Evolutionary conservation across 192 early-diverging fungal genomes (phyloP), one percentile per base, ranked within the genome.

Genomic region (Phlyctochytrium bullatum): DNA sequence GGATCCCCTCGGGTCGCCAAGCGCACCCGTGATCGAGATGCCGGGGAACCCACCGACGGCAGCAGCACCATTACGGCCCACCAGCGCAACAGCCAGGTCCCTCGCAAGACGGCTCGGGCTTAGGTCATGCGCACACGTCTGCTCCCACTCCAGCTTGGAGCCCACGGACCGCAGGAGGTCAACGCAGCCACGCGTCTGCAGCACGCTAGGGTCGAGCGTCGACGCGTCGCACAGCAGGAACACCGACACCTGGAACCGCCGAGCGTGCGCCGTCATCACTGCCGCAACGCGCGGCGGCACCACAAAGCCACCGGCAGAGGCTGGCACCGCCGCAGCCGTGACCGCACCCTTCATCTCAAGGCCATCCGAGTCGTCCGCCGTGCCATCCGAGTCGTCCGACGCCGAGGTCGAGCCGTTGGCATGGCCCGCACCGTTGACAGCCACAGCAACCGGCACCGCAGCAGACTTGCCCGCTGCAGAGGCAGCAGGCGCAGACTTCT

Each of bases 191-290:
- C 54, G 4, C 3, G 33, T 20, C 51, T 66, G 64, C 29, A 74
- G 33, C 24, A 67, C 62, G 56, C 63, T 61, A 25, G 61, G 64
- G 27, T 82, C 76, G 70, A 76, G 74, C 2, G 68, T 65, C 28
- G 71, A 68, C 2, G 80, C 76, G 61, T 84, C 80, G 66, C 77
- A 78, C 16, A 84, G 76, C 66, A 81, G 40, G 35, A 84, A 80
- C 66, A 78, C 40, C 10, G 78, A 61, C 2, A 66, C 65, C 54
- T 84, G 82, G 73, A 78, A 80, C 27, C 82, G 70, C 35, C 67
- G 65, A 2, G 72, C 64, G 32, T 82, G 72, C 4, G 68, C 54
- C 32, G 52, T 61, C 25, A 80, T 62, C 0, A 68, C 3, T 23
- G 24, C 31, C 31, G 6, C 6, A 57, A 57, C 54, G 12, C 54